Evolutionary conservation across 2,329 filamentous ascomycete genomes (phyloP), one percentile per base, ranked within the genome.

Genomic region (Pseudogymnoascus sp.): DNA sequence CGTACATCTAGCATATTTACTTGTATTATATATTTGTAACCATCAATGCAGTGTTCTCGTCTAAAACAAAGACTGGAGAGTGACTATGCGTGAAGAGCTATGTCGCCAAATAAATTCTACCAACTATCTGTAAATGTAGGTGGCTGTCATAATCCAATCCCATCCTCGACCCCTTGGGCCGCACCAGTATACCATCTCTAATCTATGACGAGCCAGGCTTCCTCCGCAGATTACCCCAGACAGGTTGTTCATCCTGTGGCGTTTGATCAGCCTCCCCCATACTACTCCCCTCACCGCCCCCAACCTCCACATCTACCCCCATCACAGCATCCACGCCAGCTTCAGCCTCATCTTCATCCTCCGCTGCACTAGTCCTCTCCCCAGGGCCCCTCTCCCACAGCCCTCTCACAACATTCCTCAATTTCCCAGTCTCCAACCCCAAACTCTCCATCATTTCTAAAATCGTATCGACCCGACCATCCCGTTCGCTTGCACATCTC

Each of bases 381-480:
- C 65, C 18, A 7, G 18, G 35, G 3, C 35, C 58, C n/a, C 15
- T 12, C 58, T 59, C 37, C 37, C 35, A 37, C 21, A 40, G 35
- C 21, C 27, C 35, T 10, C 8, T 15, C 5, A 40, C 21, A 21
- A 59, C n/a, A 40, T 31, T 27, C 25, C 33, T 60, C 37, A 62
- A 60, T 36, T 29, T 62, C 18, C 25, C 25, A 4, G 36, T 62
- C n/a, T 42, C 33, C 27, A 62, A 58, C 10, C 60, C 59, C 35
- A 37, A 18, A 27, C 13, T 42, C 9, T 62, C 52, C 39, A 39
- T 58, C 29, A 40, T 21, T 18, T 18, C 33, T 33, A 59, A 39
- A 15, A 40, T 18, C 18, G 25, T 27, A 39, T 39, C 66, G n/a
- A 70, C 69, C 62, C 74, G 67, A 60, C 62, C 60, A 69, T 77